phyloP scores from a whole-genome alignment of 768 basidiomycete genomes.

The Omphalotus guepiniiformis region DNA sequence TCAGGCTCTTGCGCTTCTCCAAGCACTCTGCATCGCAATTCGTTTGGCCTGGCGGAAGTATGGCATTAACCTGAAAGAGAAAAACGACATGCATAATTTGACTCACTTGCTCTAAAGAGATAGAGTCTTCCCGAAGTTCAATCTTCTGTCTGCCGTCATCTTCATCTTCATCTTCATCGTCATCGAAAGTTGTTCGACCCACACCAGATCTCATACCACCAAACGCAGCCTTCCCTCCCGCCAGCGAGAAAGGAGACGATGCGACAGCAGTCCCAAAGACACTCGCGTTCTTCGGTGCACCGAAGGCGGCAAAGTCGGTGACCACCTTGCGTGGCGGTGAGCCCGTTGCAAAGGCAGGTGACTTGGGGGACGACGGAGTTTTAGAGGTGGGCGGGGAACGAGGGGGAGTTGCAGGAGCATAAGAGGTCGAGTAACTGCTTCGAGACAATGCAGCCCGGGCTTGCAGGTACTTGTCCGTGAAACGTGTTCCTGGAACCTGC shows the following conservation, averaged over 20 bases:
- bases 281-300: conserved; percentile 66
- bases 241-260: conserved; percentile 73
- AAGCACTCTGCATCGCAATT: conserved; percentile 87
- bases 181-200: conserved; percentile 38
- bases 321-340: conserved; percentile 87
- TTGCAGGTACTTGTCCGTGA: conserved; percentile 93
- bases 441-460: conserved; percentile 59
- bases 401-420: conserved; percentile 43
- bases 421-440: conserved; percentile 45
- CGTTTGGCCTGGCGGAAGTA: conserved; percentile 57
- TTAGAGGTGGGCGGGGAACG: conserved; percentile 37
- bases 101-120: conserved; percentile 88
- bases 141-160: conserved; percentile 65
- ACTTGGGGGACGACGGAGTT: conserved; percentile 38
- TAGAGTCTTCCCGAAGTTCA: conserved; percentile 76
- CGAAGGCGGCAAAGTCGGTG: conserved; percentile 83
- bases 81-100: background rate
- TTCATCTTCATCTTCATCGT: conserved; percentile 73
- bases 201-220: conserved; percentile 59
- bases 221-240: conserved; percentile 81
- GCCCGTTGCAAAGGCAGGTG: conserved; percentile 24
- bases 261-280: conserved; percentile 84
- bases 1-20: conserved; percentile 66
- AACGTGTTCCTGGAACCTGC: conserved; percentile 91
- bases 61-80: conserved; percentile 6